Base-by-base conservation (phyloP, 495 filamentous ascomycete species). In the Trichoderma asperelloides region DNA sequence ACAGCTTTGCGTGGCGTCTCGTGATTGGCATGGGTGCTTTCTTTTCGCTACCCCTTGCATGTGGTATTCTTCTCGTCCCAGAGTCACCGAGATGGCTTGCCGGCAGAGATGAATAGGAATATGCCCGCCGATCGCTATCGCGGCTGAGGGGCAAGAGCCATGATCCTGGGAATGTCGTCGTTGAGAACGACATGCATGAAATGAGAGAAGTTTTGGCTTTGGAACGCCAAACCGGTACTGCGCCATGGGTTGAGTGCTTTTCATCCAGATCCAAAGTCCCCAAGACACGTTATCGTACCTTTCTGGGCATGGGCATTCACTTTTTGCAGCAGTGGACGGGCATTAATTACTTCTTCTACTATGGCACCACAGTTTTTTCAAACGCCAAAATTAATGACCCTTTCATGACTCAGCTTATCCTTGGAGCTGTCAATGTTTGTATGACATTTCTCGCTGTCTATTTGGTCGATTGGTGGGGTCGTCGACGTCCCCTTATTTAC, bases 1-100 rank as follows among this genome's bases (percentile, higher is more conserved):
- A 74, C 39, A 75, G 81, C 41, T 78, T 80, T 12, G 84, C 85
- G 2, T 92, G 90, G 90, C 78, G 87, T 37, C 83, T 91, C 70
- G 82, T 88, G 47, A 89, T 92, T 78, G 89, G 89, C 45, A 75
- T 92, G 64, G 88, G 88, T 43, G 88, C 88, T 69, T 79, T 84
- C 73, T 89, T 83, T 77, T 83, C 86, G 9, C 67, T 84, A 28
- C 84, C 89, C 66, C 83, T 91, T 39, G 86, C 81, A 69, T 41
- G 86, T 25, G 88, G 88, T 37, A 81, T 86, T 45, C 73, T 89
- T 18, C 78, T 85, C 71, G 80, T 89, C 13, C 86, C 86, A 45
- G 87, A 89, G 73, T 87, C 85, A 2, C 87, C 87, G 8, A 82
- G 86, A 65, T 88, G 75, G 75, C 78, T 86, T 51, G 85, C 86